Evolutionary conservation across 306 rosid genomes (phyloP).

Genomic region (Inga leiocalycina): DNA sequence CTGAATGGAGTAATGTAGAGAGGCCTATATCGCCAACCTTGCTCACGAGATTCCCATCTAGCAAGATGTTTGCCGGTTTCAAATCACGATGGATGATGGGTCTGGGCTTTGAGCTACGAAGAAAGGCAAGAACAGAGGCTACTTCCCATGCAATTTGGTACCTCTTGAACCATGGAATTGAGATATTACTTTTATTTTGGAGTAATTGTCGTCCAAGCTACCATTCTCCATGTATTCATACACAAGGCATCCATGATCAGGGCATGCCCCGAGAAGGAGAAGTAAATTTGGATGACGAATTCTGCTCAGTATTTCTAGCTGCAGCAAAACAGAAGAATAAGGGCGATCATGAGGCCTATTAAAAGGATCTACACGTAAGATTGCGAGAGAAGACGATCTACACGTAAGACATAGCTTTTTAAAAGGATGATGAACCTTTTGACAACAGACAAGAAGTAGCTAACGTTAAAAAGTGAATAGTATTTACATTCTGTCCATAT

Average conservation of each 20-base stretch:
- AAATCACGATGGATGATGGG: constrained; percentile 96
- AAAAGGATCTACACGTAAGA: no score
- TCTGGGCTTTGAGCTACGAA: constrained; percentile 81
- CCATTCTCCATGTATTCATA: constrained; percentile 96
- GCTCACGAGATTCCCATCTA: constrained; percentile 78
- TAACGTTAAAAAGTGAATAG: neutral
- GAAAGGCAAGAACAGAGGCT: constrained; percentile 85
- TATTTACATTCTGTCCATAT: neutral
- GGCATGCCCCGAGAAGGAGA: no score
- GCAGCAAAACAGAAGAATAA: constrained; percentile 39
- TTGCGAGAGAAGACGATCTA: no score
- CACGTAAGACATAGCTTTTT: neutral
- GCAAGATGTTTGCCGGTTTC: constrained; percentile 95
- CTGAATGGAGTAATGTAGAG: constrained; percentile 66
- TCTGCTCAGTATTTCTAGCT: constrained; percentile 88
- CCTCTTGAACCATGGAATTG: constrained; percentile 93
- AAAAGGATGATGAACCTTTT: neutral
- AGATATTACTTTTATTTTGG: constrained; percentile 52
- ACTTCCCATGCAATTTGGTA: constrained; percentile 95
- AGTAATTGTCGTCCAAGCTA: constrained; percentile 83
- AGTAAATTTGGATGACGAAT: constrained; percentile 92
- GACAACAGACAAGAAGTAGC: neutral
- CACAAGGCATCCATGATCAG: no score
- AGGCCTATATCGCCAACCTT: constrained; percentile 96
- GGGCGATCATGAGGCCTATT: no score